These are phyloP conservation scores for Eimeria maxima DNA, from an alignment of 169 alveolate genomes.

Conservation along the genomic window DNA sequence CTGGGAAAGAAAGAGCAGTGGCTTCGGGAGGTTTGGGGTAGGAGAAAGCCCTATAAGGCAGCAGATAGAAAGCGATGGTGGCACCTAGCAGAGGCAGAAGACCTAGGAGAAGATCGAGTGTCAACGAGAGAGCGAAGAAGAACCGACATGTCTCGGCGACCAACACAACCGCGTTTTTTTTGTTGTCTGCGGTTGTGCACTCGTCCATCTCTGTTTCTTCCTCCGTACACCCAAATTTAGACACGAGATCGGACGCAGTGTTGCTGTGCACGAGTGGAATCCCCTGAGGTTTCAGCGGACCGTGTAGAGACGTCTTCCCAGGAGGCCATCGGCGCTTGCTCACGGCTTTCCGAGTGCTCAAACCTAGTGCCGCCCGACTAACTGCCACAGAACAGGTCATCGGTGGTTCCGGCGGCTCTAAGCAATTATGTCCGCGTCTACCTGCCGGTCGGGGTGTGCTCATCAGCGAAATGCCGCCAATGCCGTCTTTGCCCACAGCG, in stretches of 20 bases:
- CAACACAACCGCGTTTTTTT: neutral
- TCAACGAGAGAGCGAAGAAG: constrained; percentile 49
- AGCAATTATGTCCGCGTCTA: neutral
- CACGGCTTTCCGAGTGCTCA: neutral
- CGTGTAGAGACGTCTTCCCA: neutral
- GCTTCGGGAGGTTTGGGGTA: neutral
- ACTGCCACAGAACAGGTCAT: constrained; percentile 8
- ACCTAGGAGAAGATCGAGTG: constrained; percentile 62
- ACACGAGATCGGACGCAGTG: constrained; percentile 1
- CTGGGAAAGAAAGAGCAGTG: neutral
- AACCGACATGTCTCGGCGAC: constrained; percentile 69
- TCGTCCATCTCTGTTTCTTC: neutral
- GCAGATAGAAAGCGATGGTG: neutral
- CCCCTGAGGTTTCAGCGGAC: neutral
- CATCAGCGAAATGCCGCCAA: constrained; percentile 20
- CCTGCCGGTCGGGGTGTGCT: neutral
- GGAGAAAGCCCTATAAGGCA: neutral
- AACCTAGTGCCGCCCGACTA: neutral
- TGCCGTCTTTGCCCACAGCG: constrained; percentile 18
- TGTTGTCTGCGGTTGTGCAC: neutral
- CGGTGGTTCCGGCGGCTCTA: constrained; percentile 44
- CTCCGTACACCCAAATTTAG: neutral
- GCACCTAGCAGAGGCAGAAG: constrained; percentile 60
- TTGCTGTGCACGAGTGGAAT: neutral
- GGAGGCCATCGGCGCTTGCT: neutral